Percentiles rank a stretch among this genome's conserved stretches.
phyloP scores from a whole-genome alignment of 139 green algal species.

The Astrephomene gubernaculifera region DNA sequence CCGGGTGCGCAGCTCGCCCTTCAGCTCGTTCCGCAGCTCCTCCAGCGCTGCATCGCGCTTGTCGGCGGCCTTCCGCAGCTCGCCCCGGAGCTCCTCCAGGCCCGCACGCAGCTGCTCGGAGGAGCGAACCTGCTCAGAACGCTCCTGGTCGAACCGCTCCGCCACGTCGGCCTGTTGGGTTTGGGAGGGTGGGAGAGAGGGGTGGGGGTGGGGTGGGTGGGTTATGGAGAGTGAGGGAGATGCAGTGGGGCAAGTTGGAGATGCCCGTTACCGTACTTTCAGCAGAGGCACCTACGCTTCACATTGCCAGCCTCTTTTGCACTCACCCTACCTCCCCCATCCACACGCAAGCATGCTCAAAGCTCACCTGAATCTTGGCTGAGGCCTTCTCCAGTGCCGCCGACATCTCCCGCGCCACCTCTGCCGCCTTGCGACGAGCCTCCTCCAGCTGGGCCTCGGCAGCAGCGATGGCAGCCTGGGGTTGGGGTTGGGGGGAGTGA shows the following conservation, averaged over 20 bases:
- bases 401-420: slow-evolving; percentile 17
- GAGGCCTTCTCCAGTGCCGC: not conserved
- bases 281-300: no score
- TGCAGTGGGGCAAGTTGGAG: no score
- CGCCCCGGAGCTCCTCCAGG: slow-evolving; percentile 3
- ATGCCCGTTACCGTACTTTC: no score
- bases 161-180: not conserved
- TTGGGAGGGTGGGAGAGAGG: no score
- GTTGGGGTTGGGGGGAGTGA: not conserved
- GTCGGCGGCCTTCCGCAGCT: not conserved
- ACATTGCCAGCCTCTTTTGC: no score
- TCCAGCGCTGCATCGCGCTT: not conserved
- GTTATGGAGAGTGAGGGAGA: no score
- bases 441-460: slow-evolving; percentile 3
- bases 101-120: not conserved
- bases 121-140: not conserved
- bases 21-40: not conserved
- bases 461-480: not conserved
- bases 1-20: not conserved
- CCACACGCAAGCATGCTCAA: no score
- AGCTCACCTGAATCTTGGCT: slow-evolving; percentile 18
- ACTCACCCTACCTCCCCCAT: no score
- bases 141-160: slow-evolving; percentile 10
- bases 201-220: no score
- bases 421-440: not conserved